phyloP scores from a whole-genome alignment of 78 protist genomes.

The Dictyostelium citrinum region DNA sequence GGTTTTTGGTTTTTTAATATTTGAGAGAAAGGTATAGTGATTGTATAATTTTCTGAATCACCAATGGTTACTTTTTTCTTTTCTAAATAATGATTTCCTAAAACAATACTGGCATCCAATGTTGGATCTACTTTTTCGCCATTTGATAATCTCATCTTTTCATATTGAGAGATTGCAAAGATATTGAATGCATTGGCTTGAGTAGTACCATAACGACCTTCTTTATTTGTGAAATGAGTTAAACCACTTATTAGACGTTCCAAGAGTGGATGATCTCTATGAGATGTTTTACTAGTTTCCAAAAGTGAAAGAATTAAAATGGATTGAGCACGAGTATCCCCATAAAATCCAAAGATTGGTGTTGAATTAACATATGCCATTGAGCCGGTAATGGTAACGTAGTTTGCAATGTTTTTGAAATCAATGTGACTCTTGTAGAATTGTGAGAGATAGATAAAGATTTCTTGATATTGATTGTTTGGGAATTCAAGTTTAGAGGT shows the following conservation, averaged over 20 bases:
- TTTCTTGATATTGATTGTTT: background rate
- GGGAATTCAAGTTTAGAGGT: background rate
- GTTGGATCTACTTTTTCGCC: background rate
- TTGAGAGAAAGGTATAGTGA: conserved; percentile 18
- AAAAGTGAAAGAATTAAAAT: background rate
- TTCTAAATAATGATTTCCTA: background rate
- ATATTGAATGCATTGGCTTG: conserved; percentile 11
- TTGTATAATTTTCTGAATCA: background rate
- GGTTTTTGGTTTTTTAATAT: conserved; percentile 31
- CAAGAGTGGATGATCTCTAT: background rate
- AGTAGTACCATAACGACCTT: background rate
- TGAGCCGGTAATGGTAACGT: conserved; percentile 3
- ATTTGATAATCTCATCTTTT: background rate
- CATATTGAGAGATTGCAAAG: background rate
- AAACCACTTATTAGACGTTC: background rate
- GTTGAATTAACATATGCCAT: background rate
- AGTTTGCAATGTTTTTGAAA: background rate
- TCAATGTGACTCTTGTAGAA: background rate
- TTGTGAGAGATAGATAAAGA: background rate
- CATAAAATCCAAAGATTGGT: background rate
- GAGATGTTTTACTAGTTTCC: background rate
- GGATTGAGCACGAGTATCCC: background rate
- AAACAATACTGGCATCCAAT: background rate
- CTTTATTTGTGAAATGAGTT: background rate
- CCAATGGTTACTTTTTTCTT: background rate